A percentile compares a stretch with the other conserved stretches of the same genome.
phyloP scores from a whole-genome alignment of 306 rosid species.

The Quercus mongolica region DNA sequence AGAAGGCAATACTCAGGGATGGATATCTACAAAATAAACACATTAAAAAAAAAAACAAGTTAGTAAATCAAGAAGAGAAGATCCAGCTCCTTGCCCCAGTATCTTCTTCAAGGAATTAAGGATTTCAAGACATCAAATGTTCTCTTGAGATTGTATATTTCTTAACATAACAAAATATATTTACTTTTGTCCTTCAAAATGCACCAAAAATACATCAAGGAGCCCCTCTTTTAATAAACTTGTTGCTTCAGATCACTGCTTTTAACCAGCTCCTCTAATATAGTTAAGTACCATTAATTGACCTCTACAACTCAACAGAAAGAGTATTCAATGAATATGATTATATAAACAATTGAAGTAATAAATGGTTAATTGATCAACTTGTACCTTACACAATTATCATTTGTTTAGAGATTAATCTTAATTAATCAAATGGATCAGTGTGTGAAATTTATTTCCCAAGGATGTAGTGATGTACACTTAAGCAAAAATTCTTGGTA shows the following conservation, averaged over 20 bases:
- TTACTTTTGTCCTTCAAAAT: constrained; percentile 4
- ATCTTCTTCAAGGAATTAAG: constrained; percentile 1
- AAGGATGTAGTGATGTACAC: background rate
- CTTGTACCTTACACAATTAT: background rate
- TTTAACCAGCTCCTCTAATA: background rate
- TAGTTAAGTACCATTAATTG: background rate
- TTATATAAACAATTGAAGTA: background rate
- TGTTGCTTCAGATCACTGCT: background rate
- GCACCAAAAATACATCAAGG: constrained; percentile 3
- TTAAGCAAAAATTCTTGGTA: background rate
- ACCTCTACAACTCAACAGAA: background rate
- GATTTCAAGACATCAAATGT: background rate
- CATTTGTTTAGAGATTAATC: background rate
- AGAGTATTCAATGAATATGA: background rate
- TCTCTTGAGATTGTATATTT: background rate
- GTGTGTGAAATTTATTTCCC: background rate
- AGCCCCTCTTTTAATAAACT: background rate
- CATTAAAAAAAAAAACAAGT: background rate
- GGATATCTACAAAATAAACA: background rate
- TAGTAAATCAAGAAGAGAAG: background rate
- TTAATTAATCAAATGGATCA: background rate
- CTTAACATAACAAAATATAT: background rate
- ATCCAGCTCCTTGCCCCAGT: background rate
- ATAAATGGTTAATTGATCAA: background rate
- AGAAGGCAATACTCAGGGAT: background rate